Evolutionary conservation across 2,329 filamentous ascomycete genomes (phyloP).

Genomic region (Blastomyces percursus): DNA sequence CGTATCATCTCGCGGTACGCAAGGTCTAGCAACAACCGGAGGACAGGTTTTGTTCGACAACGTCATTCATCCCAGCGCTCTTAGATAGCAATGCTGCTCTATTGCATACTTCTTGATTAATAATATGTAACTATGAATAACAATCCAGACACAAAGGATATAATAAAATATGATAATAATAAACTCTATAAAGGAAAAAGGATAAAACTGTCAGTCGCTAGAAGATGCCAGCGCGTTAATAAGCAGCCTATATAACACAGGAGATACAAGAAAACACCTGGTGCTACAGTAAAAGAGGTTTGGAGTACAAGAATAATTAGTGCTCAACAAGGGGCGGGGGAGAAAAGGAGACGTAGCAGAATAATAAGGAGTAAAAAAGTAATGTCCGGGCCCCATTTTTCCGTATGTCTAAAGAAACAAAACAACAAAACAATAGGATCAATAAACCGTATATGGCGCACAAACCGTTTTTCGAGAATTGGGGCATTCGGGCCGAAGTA

Average conservation of each 20-base stretch:
- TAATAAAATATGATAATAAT: no score
- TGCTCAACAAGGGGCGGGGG: background rate
- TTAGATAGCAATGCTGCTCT: background rate
- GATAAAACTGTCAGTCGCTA: background rate
- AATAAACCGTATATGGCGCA: background rate
- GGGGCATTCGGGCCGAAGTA: background rate
- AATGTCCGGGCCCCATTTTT: background rate
- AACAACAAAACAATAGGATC: background rate
- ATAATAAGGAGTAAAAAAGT: background rate
- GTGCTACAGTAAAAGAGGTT: background rate
- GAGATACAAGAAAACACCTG: background rate
- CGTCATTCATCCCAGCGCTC: background rate
- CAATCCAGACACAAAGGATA: background rate
- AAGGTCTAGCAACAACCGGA: background rate
- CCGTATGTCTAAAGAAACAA: background rate
- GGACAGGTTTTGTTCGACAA: background rate
- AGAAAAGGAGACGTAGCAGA: background rate
- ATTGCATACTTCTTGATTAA: background rate
- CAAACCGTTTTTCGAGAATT: background rate
- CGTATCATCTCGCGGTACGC: no score
- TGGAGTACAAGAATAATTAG: background rate
- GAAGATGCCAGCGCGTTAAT: background rate
- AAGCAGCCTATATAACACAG: background rate
- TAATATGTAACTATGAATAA: background rate
- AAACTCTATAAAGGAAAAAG: background rate